Conservation (phyloP, 495 filamentous ascomycete species). For the Melanomma pulvis-pyrius region DNA sequence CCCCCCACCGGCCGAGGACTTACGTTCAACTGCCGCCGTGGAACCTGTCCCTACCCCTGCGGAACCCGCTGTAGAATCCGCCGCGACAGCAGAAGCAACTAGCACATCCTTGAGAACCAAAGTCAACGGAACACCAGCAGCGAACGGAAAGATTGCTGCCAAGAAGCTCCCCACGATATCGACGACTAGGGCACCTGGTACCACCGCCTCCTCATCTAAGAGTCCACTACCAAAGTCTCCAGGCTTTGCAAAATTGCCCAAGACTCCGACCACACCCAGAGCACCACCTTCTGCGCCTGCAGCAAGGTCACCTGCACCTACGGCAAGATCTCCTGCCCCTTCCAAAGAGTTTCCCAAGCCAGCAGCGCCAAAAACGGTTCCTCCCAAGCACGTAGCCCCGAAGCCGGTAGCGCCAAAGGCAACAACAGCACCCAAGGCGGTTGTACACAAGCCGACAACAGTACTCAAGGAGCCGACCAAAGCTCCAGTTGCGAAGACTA, state of each 20-base stretch:
- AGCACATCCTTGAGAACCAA: constrained; percentile 3
- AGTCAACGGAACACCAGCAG: constrained; percentile 3
- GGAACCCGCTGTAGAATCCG: constrained; percentile 8
- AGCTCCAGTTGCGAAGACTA: constrained; percentile 26
- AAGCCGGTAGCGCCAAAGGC: neutral
- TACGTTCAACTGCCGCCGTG: neutral
- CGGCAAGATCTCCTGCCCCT: neutral
- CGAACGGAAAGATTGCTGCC: constrained; percentile 44
- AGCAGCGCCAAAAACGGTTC: too few species aligned
- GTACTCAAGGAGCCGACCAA: constrained; percentile 16
- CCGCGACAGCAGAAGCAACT: neutral
- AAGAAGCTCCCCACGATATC: constrained; percentile 49
- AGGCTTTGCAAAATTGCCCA: constrained; percentile 23
- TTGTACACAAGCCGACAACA: neutral
- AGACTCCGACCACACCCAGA: constrained; percentile 33
- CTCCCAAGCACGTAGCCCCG: neutral
- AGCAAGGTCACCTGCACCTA: constrained; percentile 10
- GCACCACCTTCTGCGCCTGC: constrained; percentile 17
- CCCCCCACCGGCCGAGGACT: neutral
- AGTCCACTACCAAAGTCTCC: constrained; percentile 39
- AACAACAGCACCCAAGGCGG: neutral
- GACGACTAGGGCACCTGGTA: constrained; percentile 51
- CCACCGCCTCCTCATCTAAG: constrained; percentile 20
- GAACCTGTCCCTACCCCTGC: neutral
- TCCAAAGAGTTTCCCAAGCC: neutral